These are phyloP conservation scores for Bruguiera sexangula DNA, from an alignment of 345 rosid species.

Conservation along the genomic window DNA sequence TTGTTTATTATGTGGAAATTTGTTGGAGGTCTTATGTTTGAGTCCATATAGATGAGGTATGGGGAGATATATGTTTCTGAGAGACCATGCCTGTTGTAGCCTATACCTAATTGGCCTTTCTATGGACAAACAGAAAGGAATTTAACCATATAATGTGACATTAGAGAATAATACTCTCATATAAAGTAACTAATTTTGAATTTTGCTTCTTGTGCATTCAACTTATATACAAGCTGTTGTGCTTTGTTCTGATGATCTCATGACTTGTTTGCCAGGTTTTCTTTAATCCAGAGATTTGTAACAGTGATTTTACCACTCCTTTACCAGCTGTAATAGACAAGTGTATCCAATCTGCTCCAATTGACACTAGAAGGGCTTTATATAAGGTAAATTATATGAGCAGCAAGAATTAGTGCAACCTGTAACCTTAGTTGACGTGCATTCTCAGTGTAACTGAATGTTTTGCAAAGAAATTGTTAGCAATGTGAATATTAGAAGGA, in stretches of 20 bases:
- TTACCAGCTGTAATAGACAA: constrained; percentile 88
- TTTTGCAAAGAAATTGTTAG: background rate
- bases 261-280: constrained; percentile 59
- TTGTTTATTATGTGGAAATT: too few relatives aligned
- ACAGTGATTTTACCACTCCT: constrained; percentile 66
- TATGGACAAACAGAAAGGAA: too few relatives aligned
- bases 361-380: constrained; percentile 95
- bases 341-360: constrained; percentile 96
- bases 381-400: constrained; percentile 59
- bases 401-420: background rate
- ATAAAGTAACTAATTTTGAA: background rate
- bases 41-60: too few relatives aligned
- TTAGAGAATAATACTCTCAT: too few relatives aligned
- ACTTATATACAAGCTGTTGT: constrained; percentile 10
- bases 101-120: too few relatives aligned
- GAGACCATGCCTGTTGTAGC: too few relatives aligned
- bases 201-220: constrained; percentile 14
- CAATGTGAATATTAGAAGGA: background rate
- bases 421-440: constrained; percentile 11
- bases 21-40: too few relatives aligned
- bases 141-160: too few relatives aligned
- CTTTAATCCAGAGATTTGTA: constrained; percentile 91
- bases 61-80: too few relatives aligned
- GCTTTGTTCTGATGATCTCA: constrained; percentile 16
- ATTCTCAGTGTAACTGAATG: background rate